These are phyloP conservation scores for Sarcomyxa edulis DNA, from an alignment of 768 basidiomycete genomes.

Conservation along the genomic window DNA sequence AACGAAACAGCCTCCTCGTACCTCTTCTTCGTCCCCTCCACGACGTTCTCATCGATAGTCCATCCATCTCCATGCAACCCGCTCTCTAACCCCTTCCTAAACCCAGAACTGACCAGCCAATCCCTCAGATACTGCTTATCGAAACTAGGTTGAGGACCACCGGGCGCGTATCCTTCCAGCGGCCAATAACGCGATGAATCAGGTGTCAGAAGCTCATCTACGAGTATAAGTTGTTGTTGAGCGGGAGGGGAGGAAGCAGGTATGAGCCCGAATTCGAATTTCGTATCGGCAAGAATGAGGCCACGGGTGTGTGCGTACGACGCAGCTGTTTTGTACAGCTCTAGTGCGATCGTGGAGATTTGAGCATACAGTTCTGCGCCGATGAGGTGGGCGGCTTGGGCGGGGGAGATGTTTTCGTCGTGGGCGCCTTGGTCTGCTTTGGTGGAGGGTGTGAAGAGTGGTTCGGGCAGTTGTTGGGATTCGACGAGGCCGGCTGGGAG, in stretches of 20 bases:
- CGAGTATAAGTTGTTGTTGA: slow-evolving; percentile 63
- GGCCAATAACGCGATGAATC: slow-evolving; percentile 99
- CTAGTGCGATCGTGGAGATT: slow-evolving; percentile 55
- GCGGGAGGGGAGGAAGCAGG: slow-evolving; percentile 23
- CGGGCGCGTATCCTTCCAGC: slow-evolving; percentile 61
- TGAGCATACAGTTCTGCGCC: slow-evolving; percentile 58
- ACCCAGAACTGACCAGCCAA: slow-evolving; percentile 73
- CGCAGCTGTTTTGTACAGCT: slow-evolving; percentile 71
- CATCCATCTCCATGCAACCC: slow-evolving; percentile 75
- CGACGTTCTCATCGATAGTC: slow-evolving; percentile 69
- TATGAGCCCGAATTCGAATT: slow-evolving; percentile 95
- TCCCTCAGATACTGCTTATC: slow-evolving; percentile 97
- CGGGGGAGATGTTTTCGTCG: slow-evolving; percentile 93
- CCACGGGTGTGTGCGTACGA: slow-evolving; percentile 68
- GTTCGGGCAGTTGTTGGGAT: slow-evolving; percentile 73
- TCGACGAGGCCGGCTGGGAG: slow-evolving; percentile 78
- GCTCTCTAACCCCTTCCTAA: slow-evolving; percentile 72
- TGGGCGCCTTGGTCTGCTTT: slow-evolving; percentile 93
- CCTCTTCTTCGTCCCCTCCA: slow-evolving; percentile 69
- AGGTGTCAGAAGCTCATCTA: slow-evolving; percentile 96
- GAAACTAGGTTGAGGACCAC: slow-evolving; percentile 80
- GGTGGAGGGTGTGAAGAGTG: slow-evolving; percentile 94
- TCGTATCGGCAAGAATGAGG: slow-evolving; percentile 95
- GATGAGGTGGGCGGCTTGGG: slow-evolving; percentile 63
- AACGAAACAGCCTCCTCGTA: slow-evolving; percentile 75